phyloP scores from a whole-genome alignment of 1,139 yeast species.

The Hansenula sp. region DNA sequence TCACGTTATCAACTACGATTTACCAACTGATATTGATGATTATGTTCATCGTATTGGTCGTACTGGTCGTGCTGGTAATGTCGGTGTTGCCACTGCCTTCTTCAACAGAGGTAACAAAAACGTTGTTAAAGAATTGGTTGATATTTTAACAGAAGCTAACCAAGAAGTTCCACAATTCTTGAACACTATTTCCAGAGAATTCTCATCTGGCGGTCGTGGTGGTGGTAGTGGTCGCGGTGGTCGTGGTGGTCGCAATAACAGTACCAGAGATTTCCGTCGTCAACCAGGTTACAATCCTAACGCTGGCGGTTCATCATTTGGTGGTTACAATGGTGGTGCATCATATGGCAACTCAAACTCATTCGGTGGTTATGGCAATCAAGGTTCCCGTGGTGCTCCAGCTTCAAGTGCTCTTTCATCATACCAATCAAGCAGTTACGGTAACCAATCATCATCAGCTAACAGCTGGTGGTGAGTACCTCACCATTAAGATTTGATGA shows the following conservation, averaged over 20 bases:
- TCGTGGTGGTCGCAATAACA: conserved; percentile 35
- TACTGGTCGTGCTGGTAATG: conserved; percentile 99
- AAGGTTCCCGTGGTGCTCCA: conserved; percentile 10
- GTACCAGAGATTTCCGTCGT: conserved; percentile 59
- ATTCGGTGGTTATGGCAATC: conserved; percentile 15
- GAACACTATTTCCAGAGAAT: conserved; percentile 76
- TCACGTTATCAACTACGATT: conserved; percentile 94
- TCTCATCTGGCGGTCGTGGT: conserved; percentile 57
- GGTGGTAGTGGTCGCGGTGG: conserved; percentile 51
- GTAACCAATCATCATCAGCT: conserved; percentile 19
- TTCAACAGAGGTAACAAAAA: conserved; percentile 94
- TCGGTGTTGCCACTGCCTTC: conserved; percentile 97
- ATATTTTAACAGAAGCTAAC: conserved; percentile 89
- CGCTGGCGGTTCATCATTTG: conserved; percentile 27
- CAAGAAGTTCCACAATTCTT: conserved; percentile 95
- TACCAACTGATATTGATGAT: conserved; percentile 96
- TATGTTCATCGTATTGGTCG: conserved; percentile 99
- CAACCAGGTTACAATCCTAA: conserved; percentile 22
- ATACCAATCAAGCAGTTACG: conserved; percentile 7
- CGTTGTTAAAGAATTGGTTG: conserved; percentile 83
- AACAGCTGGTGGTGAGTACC: conserved; percentile 17
- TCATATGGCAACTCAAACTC: conserved; percentile 16
- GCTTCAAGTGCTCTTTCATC: conserved; percentile 12
- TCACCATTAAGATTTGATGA: background rate
- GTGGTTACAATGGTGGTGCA: conserved; percentile 27